A percentile compares a stretch with the other conserved stretches of the same genome.
Conservation (phyloP, 352 stramenopile genomes). For the Globisporangium uncinulatum region DNA sequence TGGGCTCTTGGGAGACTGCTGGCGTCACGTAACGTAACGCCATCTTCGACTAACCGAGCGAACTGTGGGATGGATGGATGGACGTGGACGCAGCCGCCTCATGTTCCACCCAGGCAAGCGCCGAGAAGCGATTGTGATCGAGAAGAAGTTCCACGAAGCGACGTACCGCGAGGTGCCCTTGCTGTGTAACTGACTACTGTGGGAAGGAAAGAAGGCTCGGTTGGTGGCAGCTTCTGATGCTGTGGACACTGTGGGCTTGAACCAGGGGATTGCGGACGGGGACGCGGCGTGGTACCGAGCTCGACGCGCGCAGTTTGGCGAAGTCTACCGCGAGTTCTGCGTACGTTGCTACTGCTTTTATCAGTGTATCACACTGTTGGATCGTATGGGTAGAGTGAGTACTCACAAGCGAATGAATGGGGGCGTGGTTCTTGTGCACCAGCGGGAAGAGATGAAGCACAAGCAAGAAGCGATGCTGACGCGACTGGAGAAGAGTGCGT, state of each 20-base stretch:
- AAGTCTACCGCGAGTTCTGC: constrained; percentile 50
- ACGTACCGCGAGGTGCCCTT: constrained; percentile 41
- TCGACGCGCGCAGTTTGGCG: constrained; percentile 37
- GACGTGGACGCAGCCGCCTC: constrained; percentile 22
- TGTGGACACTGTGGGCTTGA: too few species aligned
- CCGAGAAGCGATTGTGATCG: constrained; percentile 53
- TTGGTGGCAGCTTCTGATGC: constrained; percentile 4
- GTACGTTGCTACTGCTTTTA: constrained; percentile 42
- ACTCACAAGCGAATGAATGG: too few species aligned
- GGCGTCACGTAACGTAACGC: too few species aligned
- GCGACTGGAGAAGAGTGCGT: constrained; percentile 59
- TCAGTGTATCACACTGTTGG: too few species aligned
- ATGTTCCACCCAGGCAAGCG: constrained; percentile 62
- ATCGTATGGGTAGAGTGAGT: neutral
- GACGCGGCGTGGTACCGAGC: constrained; percentile 49
- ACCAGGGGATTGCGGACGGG: constrained; percentile 27
- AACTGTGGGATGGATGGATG: neutral
- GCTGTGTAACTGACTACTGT: too few species aligned
- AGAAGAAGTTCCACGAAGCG: constrained; percentile 71
- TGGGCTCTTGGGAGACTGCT: neutral
- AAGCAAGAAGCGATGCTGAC: constrained; percentile 74
- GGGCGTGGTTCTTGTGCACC: too few species aligned
- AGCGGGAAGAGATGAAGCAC: constrained; percentile 70
- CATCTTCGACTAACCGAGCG: too few species aligned
- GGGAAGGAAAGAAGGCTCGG: too few species aligned